phyloP scores from a whole-genome alignment of 1,284 basidiomycete species.

The Pascua guehoae region DNA sequence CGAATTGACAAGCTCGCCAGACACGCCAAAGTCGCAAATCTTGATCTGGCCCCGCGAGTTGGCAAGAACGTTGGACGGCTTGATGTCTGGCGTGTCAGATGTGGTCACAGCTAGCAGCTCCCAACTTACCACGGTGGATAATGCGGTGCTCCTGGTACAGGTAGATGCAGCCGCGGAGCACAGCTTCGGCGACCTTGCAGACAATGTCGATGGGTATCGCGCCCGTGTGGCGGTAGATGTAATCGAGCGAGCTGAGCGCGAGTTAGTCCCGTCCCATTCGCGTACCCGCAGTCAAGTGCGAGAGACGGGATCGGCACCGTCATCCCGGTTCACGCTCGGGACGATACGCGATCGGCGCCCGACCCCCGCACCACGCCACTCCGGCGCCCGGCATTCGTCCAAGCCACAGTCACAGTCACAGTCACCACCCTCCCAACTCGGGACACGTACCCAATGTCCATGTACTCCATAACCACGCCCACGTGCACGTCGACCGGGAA shows the following conservation, averaged over 20 bases:
- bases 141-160: slow-evolving; percentile 99
- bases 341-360: too few relatives aligned
- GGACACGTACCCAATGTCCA: slow-evolving; percentile 62
- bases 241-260: slow-evolving; percentile 61
- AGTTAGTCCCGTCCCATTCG: slow-evolving; percentile 4
- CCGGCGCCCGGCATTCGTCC: too few relatives aligned
- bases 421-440: not conserved
- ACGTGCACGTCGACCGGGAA: slow-evolving; percentile 95
- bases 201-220: slow-evolving; percentile 86
- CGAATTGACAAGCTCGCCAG: slow-evolving; percentile 96
- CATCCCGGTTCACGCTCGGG: not conserved
- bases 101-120: not conserved
- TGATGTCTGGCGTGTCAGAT: slow-evolving; percentile 72
- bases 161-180: slow-evolving; percentile 92
- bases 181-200: slow-evolving; percentile 82
- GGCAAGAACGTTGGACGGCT: slow-evolving; percentile 94
- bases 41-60: slow-evolving; percentile 95
- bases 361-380: too few relatives aligned
- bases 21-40: slow-evolving; percentile 98
- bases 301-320: not conserved
- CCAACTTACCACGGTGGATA: slow-evolving; percentile 80
- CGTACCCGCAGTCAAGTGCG: not conserved
- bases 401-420: too few relatives aligned
- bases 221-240: slow-evolving; percentile 90
- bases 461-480: slow-evolving; percentile 97